These are phyloP conservation scores for Epichloe sibirici DNA, from an alignment of 2,329 filamentous ascomycete genomes.

Conservation along the genomic window DNA sequence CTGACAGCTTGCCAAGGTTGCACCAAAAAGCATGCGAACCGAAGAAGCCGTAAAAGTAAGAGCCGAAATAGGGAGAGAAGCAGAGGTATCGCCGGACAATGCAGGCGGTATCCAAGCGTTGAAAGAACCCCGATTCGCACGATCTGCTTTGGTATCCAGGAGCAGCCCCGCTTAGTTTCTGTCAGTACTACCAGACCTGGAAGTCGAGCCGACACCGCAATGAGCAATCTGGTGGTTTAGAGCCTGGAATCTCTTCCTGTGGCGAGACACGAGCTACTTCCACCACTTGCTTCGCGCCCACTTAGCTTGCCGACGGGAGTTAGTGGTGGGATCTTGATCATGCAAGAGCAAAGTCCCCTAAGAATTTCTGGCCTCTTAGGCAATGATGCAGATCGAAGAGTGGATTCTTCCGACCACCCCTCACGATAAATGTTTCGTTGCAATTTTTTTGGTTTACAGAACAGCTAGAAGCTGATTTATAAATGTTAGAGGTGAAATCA, in stretches of 20 bases:
- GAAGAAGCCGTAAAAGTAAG: constrained; percentile 42
- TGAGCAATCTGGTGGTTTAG: constrained; percentile 3
- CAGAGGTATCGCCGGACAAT: constrained; percentile 2
- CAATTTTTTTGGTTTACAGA: too few species aligned
- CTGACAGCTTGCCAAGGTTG: constrained; percentile 72
- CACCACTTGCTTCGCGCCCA: background rate
- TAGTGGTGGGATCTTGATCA: constrained; percentile 1
- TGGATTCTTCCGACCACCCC: too few species aligned
- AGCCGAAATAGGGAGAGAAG: constrained; percentile 14
- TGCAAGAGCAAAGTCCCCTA: constrained; percentile 16
- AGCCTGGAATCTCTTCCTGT: constrained; percentile 8
- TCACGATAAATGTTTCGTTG: too few species aligned
- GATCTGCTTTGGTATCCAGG: background rate
- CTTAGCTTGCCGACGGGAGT: background rate
- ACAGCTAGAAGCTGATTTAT: too few species aligned
- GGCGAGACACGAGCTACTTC: background rate
- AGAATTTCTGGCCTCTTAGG: constrained; percentile 7
- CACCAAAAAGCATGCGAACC: constrained; percentile 81
- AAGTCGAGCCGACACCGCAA: constrained; percentile 7
- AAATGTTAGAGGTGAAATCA: too few species aligned
- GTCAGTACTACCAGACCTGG: constrained; percentile 4
- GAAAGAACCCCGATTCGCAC: background rate
- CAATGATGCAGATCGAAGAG: background rate
- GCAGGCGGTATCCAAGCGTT: constrained; percentile 8
- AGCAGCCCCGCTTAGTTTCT: background rate